Percentiles rank a stretch among this genome's conserved stretches.
Conservation (phyloP, 2,329 filamentous ascomycete species). For the Rutstroemia sp. region DNA sequence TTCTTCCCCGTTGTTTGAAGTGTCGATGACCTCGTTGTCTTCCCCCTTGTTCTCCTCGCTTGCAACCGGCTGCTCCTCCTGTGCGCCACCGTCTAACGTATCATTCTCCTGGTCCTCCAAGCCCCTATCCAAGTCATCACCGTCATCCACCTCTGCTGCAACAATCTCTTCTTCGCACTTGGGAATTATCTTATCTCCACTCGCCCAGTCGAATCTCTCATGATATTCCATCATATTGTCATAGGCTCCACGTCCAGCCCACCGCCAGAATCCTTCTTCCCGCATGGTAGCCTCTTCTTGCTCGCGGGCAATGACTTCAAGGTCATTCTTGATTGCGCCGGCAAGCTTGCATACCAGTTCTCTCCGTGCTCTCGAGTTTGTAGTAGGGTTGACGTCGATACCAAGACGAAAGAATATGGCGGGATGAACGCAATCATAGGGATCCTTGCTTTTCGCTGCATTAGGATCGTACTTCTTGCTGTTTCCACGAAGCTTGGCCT, state of each 20-base stretch:
- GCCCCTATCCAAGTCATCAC: not conserved
- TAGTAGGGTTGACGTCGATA: slow-evolving; percentile 18
- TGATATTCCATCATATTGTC: slow-evolving; percentile 17
- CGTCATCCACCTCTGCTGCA: not conserved
- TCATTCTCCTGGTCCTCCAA: not conserved
- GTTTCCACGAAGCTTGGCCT: slow-evolving; percentile 14
- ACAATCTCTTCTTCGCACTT: not conserved
- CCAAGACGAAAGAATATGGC: slow-evolving; percentile 25
- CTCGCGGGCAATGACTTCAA: slow-evolving; percentile 23
- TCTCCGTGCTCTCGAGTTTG: slow-evolving; percentile 20
- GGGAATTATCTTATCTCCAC: slow-evolving; percentile 21
- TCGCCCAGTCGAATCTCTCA: slow-evolving; percentile 25
- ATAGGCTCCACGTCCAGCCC: slow-evolving; percentile 24
- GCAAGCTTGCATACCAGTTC: slow-evolving; percentile 24
- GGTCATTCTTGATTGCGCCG: slow-evolving; percentile 22
- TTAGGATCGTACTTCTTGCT: slow-evolving; percentile 16
- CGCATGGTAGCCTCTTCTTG: slow-evolving; percentile 21
- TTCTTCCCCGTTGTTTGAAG: too few relatives aligned
- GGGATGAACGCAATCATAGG: slow-evolving; percentile 20
- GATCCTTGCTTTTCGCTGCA: slow-evolving; percentile 7
- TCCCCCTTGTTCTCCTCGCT: not conserved
- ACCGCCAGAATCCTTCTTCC: slow-evolving; percentile 28
- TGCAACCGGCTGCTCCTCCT: not conserved
- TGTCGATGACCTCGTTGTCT: too few relatives aligned
- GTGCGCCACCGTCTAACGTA: too few relatives aligned